These are phyloP conservation scores for Globisporangium recalcitrans DNA, from an alignment of 352 stramenopile species.

Conservation along the genomic window DNA sequence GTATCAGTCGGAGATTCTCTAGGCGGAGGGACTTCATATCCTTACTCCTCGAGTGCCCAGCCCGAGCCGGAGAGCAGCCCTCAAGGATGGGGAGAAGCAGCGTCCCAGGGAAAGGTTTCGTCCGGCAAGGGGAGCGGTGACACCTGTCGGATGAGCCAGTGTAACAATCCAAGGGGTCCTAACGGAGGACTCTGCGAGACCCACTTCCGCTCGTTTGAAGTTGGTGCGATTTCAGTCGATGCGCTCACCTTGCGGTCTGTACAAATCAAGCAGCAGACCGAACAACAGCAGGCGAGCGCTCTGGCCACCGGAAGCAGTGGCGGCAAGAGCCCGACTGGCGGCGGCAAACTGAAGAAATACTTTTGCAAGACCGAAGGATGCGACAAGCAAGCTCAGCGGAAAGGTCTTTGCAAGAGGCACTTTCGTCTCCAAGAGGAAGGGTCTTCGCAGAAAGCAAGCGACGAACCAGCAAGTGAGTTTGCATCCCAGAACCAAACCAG, in stretches of 20 bases:
- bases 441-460: not conserved
- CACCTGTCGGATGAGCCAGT: conserved; percentile 43
- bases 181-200: conserved; percentile 37
- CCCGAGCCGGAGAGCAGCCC: conserved; percentile 18
- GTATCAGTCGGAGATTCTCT: conserved; percentile 34
- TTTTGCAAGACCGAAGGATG: conserved; percentile 61
- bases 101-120: conserved; percentile 13
- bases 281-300: conserved; percentile 18
- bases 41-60: conserved; percentile 19
- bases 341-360: conserved; percentile 46
- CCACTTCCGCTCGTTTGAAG: conserved; percentile 48
- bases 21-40: conserved; percentile 15
- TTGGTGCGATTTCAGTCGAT: conserved; percentile 50
- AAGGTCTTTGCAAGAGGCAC: conserved; percentile 58
- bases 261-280: conserved; percentile 15
- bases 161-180: conserved; percentile 12
- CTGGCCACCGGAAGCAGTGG: conserved; percentile 13
- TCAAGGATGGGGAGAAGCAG: conserved; percentile 15
- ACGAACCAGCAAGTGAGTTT: not conserved
- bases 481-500: conserved; percentile 8
- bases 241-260: conserved; percentile 46
- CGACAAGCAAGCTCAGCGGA: conserved; percentile 58
- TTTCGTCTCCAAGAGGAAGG: conserved; percentile 38
- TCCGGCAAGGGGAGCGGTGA: conserved; percentile 10
- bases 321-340: conserved; percentile 10